Evolutionary conservation across 768 basidiomycete genomes (phyloP), one percentile per base, ranked within the genome.

Genomic region (Lyophyllum semitale): DNA sequence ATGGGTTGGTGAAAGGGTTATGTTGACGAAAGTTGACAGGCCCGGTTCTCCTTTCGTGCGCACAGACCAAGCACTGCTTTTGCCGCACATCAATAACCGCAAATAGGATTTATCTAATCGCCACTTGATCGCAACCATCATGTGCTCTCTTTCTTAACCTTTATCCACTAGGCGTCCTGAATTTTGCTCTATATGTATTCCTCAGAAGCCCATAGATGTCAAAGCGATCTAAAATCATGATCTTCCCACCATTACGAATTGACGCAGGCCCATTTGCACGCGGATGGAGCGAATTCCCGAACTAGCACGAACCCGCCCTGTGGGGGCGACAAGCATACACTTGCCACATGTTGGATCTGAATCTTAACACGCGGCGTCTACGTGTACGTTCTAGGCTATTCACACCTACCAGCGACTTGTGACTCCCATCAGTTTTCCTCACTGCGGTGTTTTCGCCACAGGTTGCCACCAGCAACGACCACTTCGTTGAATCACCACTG

Each of bases 11-110:
- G 60, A 55, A 63, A 59, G 71, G 68, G 73, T 66, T 59, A 61
- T 82, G 80, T 81, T 81, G 78, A 77, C 77, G 63, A 71, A 54
- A 65, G 79, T 81, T 82, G 79, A 79, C 80, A 78, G 73, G 70
- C 63, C 71, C 76, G 72, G 68, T 60, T 64, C 66, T 66, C 71
- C 69, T 72, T 59, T 42, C 58, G 37, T 20, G 64, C 67, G 77
- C 77, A 78, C 77, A 65, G 76, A 71, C 77, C 73, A 66, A 6
- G 52, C 62, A 65, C 64, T 55, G 61, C 59, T 50, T 59, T 57
- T 49, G 15, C 32, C 18, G 47, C 43, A 53, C 18, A 27, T 44
- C 46, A 59, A 62, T 40, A 54, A 32, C 15, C n/a, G 33, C 55
- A 60, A 57, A 58, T 48, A 51, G 18, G 8, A 35, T 53, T 41